Evolutionary conservation across 306 rosid genomes (phyloP), one percentile per base, ranked within the genome.

Genomic region (Parietaria judaica): DNA sequence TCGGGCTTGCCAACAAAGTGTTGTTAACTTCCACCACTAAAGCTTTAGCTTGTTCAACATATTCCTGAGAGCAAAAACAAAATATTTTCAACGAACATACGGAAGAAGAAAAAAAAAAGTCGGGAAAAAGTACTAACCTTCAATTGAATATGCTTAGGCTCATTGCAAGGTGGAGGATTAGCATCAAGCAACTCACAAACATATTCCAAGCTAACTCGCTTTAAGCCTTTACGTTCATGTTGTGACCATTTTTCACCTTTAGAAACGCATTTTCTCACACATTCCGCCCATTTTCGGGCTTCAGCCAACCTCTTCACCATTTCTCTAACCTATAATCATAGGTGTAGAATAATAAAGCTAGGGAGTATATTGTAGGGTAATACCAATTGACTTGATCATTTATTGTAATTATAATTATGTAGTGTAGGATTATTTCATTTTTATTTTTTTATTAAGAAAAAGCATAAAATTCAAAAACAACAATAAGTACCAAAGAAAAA

Each of bases 201-300:
- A 56, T 54, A 72, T 46, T 88, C 88, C 66, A 79, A 60, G 69
- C 74, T 73, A 82, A 82, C 72, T 73, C 83, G 82, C 79, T 82
- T 82, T 46, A 50, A 52, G 62, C 50, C 69, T 3, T 70, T 70
- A 59, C 69, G 76, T 51, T 16, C 69, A 75, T 62, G 60, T 58
- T 45, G 60, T 54, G 70, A 68, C 90, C 92, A 79, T 43, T 61
- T 70, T 70, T 86, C 85, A 69, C 86, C 55, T 80, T 84, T 88
- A 70, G 74, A 70, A 46, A 88, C 58, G 60, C 88, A 92, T 51
- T 74, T 80, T 77, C 79, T 76, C 58, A 84, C 78, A 57, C 94
- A 80, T 74, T 84, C 88, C 34, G 86, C 88, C 95, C 95, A 92
- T 68, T 82, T 84, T 72, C 74, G 87, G 67, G 91, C 84, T 74